Conservation (phyloP, 1,139 yeast genomes). For the Hanseniaspora sp. region DNA sequence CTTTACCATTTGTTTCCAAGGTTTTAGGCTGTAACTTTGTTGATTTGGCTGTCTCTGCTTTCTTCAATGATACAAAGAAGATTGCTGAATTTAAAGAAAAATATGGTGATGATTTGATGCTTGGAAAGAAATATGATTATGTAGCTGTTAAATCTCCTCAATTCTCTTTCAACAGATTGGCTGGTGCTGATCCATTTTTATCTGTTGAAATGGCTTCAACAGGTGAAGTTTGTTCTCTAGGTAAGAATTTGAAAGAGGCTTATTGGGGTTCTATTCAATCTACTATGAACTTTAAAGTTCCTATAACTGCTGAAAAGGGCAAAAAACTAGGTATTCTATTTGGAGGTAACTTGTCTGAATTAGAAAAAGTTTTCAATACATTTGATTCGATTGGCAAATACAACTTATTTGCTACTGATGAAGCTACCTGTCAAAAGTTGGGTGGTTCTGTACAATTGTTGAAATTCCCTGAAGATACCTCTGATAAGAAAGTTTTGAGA, state of each 20-base stretch:
- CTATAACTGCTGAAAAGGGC: constrained; percentile 54
- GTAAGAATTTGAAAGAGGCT: constrained; percentile 72
- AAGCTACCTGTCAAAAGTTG: constrained; percentile 60
- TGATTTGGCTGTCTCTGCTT: constrained; percentile 84
- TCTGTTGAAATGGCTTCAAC: constrained; percentile 99
- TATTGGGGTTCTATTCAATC: constrained; percentile 97
- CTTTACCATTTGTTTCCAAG: constrained; percentile 97
- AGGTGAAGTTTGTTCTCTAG: constrained; percentile 96
- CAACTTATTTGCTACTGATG: constrained; percentile 68
- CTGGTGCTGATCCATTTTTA: constrained; percentile 97
- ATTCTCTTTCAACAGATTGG: constrained; percentile 92
- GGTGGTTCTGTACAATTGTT: constrained; percentile 20
- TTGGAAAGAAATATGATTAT: constrained; percentile 48
- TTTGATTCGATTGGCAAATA: constrained; percentile 62
- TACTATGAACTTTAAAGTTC: constrained; percentile 91
- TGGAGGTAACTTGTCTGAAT: constrained; percentile 79
- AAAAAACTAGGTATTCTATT: constrained; percentile 52
- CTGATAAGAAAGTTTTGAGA: constrained; percentile 81
- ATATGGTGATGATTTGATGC: constrained; percentile 50
- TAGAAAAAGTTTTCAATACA: constrained; percentile 62
- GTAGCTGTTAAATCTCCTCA: constrained; percentile 98
- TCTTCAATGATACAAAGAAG: constrained; percentile 47
- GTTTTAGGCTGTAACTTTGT: constrained; percentile 89
- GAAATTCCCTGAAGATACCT: constrained; percentile 34
- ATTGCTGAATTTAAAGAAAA: constrained; percentile 32